Evolutionary conservation across 345 rosid genomes (phyloP).

Genomic region (Corymbia maculata): DNA sequence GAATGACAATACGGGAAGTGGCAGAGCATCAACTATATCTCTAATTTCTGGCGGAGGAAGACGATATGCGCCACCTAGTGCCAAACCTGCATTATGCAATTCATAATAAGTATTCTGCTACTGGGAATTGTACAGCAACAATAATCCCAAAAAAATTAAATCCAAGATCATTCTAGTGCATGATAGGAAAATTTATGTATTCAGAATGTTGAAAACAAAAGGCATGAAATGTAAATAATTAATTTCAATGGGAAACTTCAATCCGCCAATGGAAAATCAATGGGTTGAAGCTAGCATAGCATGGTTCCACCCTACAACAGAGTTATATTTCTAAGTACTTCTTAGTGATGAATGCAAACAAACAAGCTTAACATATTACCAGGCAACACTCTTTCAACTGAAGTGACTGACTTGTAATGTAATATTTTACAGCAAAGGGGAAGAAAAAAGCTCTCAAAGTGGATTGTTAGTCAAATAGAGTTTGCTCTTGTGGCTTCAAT

Average conservation of each 20-base stretch:
- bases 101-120: background rate
- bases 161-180: background rate
- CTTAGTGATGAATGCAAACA: background rate
- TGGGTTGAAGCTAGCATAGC: background rate
- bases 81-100: slow-evolving; percentile 3
- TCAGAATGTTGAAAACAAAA: background rate
- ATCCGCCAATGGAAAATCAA: background rate
- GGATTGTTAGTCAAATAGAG: background rate
- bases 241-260: background rate
- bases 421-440: background rate
- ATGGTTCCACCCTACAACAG: background rate
- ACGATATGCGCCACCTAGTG: slow-evolving; percentile 43
- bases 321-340: background rate
- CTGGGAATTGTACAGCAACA: background rate
- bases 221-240: background rate
- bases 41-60: slow-evolving; percentile 78
- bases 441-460: background rate
- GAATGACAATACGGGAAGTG: slow-evolving; percentile 76
- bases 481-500: background rate
- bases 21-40: slow-evolving; percentile 93
- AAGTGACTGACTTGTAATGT: background rate
- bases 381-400: background rate
- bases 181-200: background rate
- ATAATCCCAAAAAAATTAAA: background rate
- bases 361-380: background rate